Evolutionary conservation across 2,329 filamentous ascomycete genomes (phyloP).

Genomic region (Rhynchosporium graminicola): DNA sequence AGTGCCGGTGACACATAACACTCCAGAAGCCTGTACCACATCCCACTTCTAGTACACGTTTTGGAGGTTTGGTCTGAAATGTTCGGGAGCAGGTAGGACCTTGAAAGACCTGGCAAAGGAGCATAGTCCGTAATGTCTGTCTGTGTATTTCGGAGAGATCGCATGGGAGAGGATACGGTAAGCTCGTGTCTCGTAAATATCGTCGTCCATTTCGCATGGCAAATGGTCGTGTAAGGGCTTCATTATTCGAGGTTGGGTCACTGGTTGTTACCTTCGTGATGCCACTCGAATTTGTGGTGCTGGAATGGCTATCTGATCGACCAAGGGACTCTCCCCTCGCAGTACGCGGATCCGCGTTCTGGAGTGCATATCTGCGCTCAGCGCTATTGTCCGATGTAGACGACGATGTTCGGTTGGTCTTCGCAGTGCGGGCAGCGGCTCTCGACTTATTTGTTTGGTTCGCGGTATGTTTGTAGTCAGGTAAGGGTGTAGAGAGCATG

Average conservation of each 20-base stretch:
- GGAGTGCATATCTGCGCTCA: conserved; percentile 35
- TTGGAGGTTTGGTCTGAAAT: conserved; percentile 67
- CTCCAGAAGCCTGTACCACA: conserved; percentile 92
- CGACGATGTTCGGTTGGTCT: conserved; percentile 33
- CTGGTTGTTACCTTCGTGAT: conserved; percentile 36
- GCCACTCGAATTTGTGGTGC: conserved; percentile 36
- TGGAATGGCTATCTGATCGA: conserved; percentile 38
- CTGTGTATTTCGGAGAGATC: conserved; percentile 86
- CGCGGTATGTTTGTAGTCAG: conserved; percentile 37
- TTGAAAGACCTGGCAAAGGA: conserved; percentile 80
- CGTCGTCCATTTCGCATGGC: conserved; percentile 76
- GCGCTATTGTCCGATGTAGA: conserved; percentile 32
- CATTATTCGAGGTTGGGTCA: conserved; percentile 31
- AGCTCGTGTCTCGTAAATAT: conserved; percentile 72
- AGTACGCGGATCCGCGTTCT: conserved; percentile 33
- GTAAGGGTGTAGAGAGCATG: conserved; percentile 39
- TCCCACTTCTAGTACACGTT: conserved; percentile 79
- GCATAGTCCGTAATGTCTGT: conserved; percentile 79
- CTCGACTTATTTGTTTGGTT: conserved; percentile 37
- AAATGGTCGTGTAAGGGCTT: conserved; percentile 53
- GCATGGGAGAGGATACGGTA: conserved; percentile 82
- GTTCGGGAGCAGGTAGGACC: conserved; percentile 73
- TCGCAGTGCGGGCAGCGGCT: conserved; percentile 29
- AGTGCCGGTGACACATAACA: conserved; percentile 81
- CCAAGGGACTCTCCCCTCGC: conserved; percentile 30